Percentiles rank a stretch among this genome's conserved stretches.
phyloP scores from a whole-genome alignment of 257 asterid genomes.

The Oldenlandia corymbosa region DNA sequence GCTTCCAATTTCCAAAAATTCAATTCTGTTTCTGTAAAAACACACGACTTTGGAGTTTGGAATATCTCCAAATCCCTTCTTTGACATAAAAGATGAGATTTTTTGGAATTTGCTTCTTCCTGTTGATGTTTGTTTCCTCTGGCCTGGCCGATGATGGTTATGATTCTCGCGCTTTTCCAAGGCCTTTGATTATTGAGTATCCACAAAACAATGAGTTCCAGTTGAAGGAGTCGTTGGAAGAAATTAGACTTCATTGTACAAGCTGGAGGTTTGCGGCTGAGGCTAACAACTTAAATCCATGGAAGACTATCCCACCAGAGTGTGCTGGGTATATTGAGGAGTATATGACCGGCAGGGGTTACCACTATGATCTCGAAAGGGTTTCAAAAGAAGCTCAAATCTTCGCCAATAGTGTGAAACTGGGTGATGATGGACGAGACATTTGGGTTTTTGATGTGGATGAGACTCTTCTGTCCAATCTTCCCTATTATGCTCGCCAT shows the following conservation, averaged over 20 bases:
- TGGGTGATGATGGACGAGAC: constrained; percentile 46
- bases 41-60: neutral
- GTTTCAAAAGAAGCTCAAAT: constrained; percentile 44
- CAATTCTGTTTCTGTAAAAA: too few species aligned
- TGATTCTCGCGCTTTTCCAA: constrained; percentile 13
- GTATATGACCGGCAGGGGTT: constrained; percentile 48
- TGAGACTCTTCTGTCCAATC: constrained; percentile 80
- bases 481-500: constrained; percentile 72
- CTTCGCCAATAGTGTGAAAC: constrained; percentile 40
- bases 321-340: constrained; percentile 64
- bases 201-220: constrained; percentile 29
- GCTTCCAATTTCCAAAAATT: neutral
- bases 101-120: constrained; percentile 21
- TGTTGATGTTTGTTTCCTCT: constrained; percentile 30
- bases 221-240: constrained; percentile 20
- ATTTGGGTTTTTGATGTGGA: constrained; percentile 83
- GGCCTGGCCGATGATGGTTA: constrained; percentile 20
- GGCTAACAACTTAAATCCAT: constrained; percentile 69
- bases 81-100: constrained; percentile 23
- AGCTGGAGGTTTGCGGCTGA: constrained; percentile 88
- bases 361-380: constrained; percentile 46
- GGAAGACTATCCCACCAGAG: constrained; percentile 58
- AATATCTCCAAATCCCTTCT: too few species aligned
- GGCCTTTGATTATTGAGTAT: constrained; percentile 32
- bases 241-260: constrained; percentile 40